Base-by-base conservation (phyloP, 768 basidiomycete species). In the Myochromella boudieri region DNA sequence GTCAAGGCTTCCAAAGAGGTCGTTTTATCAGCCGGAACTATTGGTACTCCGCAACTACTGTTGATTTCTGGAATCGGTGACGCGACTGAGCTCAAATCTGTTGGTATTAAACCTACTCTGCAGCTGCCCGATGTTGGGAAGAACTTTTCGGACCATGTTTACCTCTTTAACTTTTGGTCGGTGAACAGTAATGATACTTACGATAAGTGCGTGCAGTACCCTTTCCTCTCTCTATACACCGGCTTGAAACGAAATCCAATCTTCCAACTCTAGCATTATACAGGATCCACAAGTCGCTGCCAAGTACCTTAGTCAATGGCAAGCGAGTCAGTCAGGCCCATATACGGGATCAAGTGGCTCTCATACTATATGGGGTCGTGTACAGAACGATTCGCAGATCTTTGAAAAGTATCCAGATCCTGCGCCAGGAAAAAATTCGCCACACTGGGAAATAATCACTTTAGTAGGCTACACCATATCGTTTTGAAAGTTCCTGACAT, bases 1-100 rank as follows among this genome's bases (percentile, higher is more conserved):
- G 37, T 64, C 21, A 59, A 47, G 4, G 82, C 80, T 1, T 59
- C 57, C 46, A 79, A 76, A 48, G 82, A 84, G 53, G 67, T 84
- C 32, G 69, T 84, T 6, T 56, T 84, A 7, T 63, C 61, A 1
- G 67, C 66, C 9, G 70, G 70, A 8, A 49, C 63, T 3, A 53
- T 68, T 34, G 65, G 60, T 14, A 67, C 65, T 4, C 67, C 69
- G 0, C 55, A 61, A 5, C 54, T 70, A 24, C 51, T 70, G 2
- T 41, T 65, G 27, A 54, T 60, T 12, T 67, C 65, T 18, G 68
- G 68, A 12, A 68, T 71, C 32, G 70, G 70, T 3, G 52, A 60
- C 24, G 28, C 36, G 9, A 11, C 44, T 14, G 58, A 54, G 24
- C 57, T 68, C 2, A 7, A 31, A 2, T 34, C 33, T 2, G 32